These are phyloP conservation scores for Quercus mongolica DNA, from an alignment of 306 rosid genomes.

Conservation along the genomic window DNA sequence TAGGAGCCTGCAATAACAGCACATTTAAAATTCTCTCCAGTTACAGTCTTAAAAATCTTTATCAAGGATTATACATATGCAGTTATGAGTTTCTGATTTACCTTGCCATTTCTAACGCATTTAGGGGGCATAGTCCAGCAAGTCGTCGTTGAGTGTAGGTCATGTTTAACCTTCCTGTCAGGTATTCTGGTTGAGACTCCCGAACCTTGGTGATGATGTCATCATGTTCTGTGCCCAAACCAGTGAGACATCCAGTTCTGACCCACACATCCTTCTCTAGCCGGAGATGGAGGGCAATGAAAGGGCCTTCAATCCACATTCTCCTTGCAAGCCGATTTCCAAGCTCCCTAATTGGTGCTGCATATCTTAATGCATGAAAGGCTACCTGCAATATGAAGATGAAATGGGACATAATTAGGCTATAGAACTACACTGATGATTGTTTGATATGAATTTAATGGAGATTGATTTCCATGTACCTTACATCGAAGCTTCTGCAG, in stretches of 20 bases:
- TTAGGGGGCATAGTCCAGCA: slow-evolving; percentile 55
- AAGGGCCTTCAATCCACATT: slow-evolving; percentile 69
- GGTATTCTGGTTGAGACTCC: slow-evolving; percentile 43
- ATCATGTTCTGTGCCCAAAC: slow-evolving; percentile 45
- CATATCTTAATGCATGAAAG: slow-evolving; percentile 52
- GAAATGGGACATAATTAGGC: not conserved
- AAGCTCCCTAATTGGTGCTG: slow-evolving; percentile 45
- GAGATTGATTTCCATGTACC: slow-evolving; percentile 21
- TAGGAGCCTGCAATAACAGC: slow-evolving; percentile 28
- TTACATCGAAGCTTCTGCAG: slow-evolving; percentile 63
- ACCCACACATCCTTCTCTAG: slow-evolving; percentile 65
- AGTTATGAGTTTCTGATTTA: not conserved
- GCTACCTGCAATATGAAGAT: slow-evolving; percentile 35
- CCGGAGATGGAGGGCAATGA: slow-evolving; percentile 58
- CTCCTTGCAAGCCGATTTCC: slow-evolving; percentile 48
- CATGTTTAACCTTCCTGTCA: slow-evolving; percentile 45
- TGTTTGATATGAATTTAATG: not conserved
- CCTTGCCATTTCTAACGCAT: slow-evolving; percentile 57
- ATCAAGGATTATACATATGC: not conserved
- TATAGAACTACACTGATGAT: not conserved
- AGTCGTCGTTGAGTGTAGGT: slow-evolving; percentile 33
- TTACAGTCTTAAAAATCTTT: not conserved
- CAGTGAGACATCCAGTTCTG: slow-evolving; percentile 59
- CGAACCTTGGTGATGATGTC: slow-evolving; percentile 28
- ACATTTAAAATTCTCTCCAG: not conserved